Base-by-base conservation (phyloP, 768 basidiomycete species). In the Psilocybe subaeruginosa region DNA sequence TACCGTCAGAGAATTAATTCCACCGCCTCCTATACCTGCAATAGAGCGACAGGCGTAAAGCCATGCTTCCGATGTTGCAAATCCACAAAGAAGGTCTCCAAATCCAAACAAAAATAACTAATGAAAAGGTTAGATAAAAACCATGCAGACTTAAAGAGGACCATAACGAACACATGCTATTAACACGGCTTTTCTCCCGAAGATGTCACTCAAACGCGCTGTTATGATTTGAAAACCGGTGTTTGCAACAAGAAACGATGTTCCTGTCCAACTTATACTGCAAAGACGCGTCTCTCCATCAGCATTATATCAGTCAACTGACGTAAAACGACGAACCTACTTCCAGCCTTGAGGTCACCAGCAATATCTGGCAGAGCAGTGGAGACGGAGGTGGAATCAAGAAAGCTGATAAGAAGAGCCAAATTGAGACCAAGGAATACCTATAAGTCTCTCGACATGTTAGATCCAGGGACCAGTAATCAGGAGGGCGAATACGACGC, bases 221-320 rank as follows among this genome's bases (percentile, higher is more conserved):
- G 50, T 59, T 16, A 59, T 59, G 12, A 59, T 59, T 52, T 59
- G 58, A 23, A 59, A 59, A 31, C 58, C 58, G 2, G 58, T 59
- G 52, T 59, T 59, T 30, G 58, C 58, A 7, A 59, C 58, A 12
- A 59, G 58, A 19, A 53, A 59, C 12, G 58, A 59, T 6, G 58
- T 59, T 52, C 58, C 58, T 12, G 58, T 59, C 58, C 58, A 59
- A 30, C 58, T 59, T 59, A 59, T 59, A 43, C 58, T 59, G 51
- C 30, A 27, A 29, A 59, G n/a, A 43, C 46, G 45, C 58, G 51
- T 59, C 19, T 37, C 8, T 17, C 17, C n/a, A 8, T 14, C n/a
- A 31, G 14, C 14, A 23, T 7, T 37, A 50, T 12, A 11, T 11
- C 27, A 27, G n/a, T 23, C 27, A 17, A 23, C 8, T 3, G 29